Evolutionary conservation across 352 stramenopile species (phyloP), one percentile per base, ranked within the genome.

Genomic region (Phytophthora idaei): DNA sequence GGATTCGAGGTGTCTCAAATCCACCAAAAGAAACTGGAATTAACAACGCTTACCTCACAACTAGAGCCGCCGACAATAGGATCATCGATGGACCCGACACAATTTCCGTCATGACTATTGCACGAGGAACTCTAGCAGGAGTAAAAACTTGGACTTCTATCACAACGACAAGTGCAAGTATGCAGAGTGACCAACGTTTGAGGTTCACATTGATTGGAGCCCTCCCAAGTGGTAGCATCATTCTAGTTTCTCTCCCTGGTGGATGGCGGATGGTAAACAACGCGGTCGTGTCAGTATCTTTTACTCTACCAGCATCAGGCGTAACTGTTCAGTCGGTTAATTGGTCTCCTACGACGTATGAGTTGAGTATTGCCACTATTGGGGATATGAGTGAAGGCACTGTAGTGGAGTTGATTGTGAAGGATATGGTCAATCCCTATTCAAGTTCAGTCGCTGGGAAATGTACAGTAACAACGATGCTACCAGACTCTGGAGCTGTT

Each of bases 401-500:
- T 5, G 7, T 48, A 3, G 59, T 90, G 12, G 67, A 83, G 28
- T 21, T 92, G 1, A 25, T 84, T 2, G 53, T 90, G 3, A 53
- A 81, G 5, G 71, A 78, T 32, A 77, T 92, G 61, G 71, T 85
- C 14, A 92, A 85, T 57, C 83, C 81, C 11, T 92, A 77, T 48
- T 62, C 68, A 5, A 66, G 67, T 14, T 62, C 77, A 21, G 1
- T 28, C 2, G 49, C 59, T 7, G n/a, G 15, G 2, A 46, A 27
- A 1, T 69, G 84, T 17, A 61, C 25, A 12, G 54, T 92, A 10
- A 68, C 36, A 10, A 90, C 73, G 9, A 70, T 54, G 9, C 65
- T 92, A 1, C 39, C 76, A 17, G 81, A 88, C 49, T 55, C 39
- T 0, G 79, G 81, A 0, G 32, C 85, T 12, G 81, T 92, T 14